Base-by-base conservation (phyloP, 2,329 filamentous ascomycete species). In the Microdochium trichocladiopsis region DNA sequence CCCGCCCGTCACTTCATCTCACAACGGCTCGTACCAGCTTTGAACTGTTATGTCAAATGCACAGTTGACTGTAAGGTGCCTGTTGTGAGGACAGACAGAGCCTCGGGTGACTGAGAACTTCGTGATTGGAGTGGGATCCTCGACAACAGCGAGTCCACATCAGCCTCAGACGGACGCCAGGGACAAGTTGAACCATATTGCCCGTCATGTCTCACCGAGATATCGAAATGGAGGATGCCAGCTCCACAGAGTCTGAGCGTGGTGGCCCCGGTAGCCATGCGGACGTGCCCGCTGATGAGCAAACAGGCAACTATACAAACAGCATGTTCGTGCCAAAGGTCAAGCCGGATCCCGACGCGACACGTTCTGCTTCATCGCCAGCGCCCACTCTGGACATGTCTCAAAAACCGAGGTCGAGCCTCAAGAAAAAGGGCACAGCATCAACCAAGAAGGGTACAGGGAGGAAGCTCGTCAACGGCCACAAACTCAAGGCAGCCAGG, bases 351-450 rank as follows among this genome's bases (percentile, higher is more conserved):
- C 52, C 55, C 2, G 61, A 66, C 37, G 59, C 55, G 37, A 54
- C 51, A 37, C 54, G 50, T 25, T 49, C 53, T 18, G 22, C 24
- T 6, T 22, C 48, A 21, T 24, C 48, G 43, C 25, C 58, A 51
- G 61, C 64, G n/a, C 58, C 61, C n/a, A 53, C 61, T 3, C 57
- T 59, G 18, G 41, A 45, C n/a, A 55, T 47, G 41, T 54, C 61
- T 2, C 50, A 43, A 52, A 66, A 61, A 57, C 65, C 64, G 63
- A 65, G 54, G 53, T 37, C 60, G 4, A 56, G 56, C 23, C 51
- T 58, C 12, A 66, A 63, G 56, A 66, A 66, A 55, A 67, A 66
- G 45, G 64, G 64, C 50, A 66, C 64, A 0, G 64, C 63, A 2
- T 56, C 63, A n/a, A 49, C 52, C 49, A 67, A 66, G 53, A 65